Percentiles rank a stretch among this genome's conserved stretches.
These are phyloP conservation scores for Eutypella sp. DNA, from an alignment of 2,329 filamentous ascomycete genomes.

Conservation along the genomic window DNA sequence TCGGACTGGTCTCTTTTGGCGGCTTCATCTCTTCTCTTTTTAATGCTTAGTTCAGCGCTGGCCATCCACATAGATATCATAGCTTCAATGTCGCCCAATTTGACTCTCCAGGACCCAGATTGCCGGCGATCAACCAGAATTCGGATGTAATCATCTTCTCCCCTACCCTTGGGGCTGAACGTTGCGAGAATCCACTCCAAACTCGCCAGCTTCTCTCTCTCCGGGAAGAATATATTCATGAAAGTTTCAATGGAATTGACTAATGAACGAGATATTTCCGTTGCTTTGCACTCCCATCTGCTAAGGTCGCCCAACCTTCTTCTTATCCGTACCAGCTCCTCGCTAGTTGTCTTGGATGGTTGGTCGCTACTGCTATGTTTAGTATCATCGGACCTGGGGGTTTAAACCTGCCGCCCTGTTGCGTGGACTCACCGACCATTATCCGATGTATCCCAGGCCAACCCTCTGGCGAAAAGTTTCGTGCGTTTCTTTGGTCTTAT, in stretches of 20 bases:
- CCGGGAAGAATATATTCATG: background rate
- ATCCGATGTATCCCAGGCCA: no score
- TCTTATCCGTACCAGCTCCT: background rate
- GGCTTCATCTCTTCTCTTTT: background rate
- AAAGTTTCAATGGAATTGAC: background rate
- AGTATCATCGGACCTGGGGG: no score
- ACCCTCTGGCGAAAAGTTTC: no score
- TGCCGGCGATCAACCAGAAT: background rate
- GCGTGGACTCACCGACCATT: no score
- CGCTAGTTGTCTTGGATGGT: no score
- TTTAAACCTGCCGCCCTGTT: no score
- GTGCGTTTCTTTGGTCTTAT: no score
- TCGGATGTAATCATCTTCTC: no score
- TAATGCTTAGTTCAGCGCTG: background rate
- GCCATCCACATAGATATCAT: background rate
- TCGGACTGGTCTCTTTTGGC: background rate
- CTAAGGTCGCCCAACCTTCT: background rate
- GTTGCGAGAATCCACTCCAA: background rate
- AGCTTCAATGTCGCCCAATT: background rate
- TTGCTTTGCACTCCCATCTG: background rate
- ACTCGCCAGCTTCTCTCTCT: background rate
- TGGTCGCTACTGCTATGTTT: no score
- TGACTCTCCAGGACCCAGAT: background rate
- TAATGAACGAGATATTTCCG: background rate
- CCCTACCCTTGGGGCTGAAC: no score